These are phyloP conservation scores for Plenodomus lindquistii DNA, from an alignment of 2,329 filamentous ascomycete genomes.

Conservation along the genomic window DNA sequence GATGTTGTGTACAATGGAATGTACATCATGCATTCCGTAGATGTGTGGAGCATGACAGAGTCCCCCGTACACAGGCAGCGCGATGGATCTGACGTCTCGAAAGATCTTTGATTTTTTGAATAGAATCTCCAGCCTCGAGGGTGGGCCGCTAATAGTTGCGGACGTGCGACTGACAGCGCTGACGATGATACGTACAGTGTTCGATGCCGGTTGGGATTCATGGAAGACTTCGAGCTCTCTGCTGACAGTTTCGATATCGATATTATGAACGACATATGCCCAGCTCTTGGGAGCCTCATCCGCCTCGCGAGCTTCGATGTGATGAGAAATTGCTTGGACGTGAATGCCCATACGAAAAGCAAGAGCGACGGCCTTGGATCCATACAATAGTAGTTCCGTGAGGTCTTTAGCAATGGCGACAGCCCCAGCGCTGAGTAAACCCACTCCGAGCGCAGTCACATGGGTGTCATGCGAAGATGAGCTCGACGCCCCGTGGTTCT, in stretches of 20 bases:
- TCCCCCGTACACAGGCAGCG: constrained; percentile 30
- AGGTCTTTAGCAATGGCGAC: constrained; percentile 48
- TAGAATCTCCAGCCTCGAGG: constrained; percentile 26
- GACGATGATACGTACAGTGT: constrained; percentile 28
- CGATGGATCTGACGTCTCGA: constrained; percentile 18
- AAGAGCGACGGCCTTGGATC: constrained; percentile 48
- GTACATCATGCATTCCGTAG: constrained; percentile 31
- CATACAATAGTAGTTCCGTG: constrained; percentile 47
- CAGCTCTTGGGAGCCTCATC: constrained; percentile 38
- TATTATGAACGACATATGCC: constrained; percentile 49
- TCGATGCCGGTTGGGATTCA: constrained; percentile 17
- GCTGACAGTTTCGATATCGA: constrained; percentile 38
- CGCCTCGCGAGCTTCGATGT: constrained; percentile 45
- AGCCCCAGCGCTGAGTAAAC: constrained; percentile 50
- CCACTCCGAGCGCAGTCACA: constrained; percentile 42
- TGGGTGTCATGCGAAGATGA: background rate
- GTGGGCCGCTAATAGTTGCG: constrained; percentile 38
- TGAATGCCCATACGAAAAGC: constrained; percentile 54
- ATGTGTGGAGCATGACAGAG: constrained; percentile 36
- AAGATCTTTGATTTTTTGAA: constrained; percentile 28
- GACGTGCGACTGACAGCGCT: constrained; percentile 31
- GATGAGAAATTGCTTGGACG: constrained; percentile 50
- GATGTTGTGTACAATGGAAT: constrained; percentile 23
- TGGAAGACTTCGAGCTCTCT: constrained; percentile 46
- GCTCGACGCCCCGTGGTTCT: background rate